Evolutionary conservation across 2,329 filamentous ascomycete genomes (phyloP).

Genomic region (Beauveria scarabaeidicola): DNA sequence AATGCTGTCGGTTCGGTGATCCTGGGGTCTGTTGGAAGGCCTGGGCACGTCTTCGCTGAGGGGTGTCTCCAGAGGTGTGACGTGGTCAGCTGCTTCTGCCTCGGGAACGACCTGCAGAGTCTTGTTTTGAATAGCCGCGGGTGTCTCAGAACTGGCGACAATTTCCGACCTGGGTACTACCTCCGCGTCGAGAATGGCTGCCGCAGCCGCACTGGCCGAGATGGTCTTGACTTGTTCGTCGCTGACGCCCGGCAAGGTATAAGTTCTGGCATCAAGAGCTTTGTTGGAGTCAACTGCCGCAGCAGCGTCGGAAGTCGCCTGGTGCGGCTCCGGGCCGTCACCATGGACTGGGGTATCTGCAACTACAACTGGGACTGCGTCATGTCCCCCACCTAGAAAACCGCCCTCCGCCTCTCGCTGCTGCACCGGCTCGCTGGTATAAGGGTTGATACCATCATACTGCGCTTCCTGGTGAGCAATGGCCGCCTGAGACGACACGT

Average conservation of each 20-base stretch:
- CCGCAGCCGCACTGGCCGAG: neutral
- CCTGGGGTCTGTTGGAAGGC: slow-evolving; percentile 9
- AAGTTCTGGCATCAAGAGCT: slow-evolving; percentile 11
- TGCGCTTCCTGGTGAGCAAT: slow-evolving; percentile 41
- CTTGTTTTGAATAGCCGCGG: neutral
- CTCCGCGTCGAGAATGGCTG: slow-evolving; percentile 1
- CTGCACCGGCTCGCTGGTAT: slow-evolving; percentile 38
- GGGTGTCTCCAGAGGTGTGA: slow-evolving; percentile 8
- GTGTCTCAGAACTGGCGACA: neutral
- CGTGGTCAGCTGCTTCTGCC: slow-evolving; percentile 12
- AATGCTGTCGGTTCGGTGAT: slow-evolving; percentile 33
- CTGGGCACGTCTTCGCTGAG: slow-evolving; percentile 11
- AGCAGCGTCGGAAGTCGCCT: neutral
- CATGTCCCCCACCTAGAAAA: slow-evolving; percentile 4
- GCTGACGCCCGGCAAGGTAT: slow-evolving; percentile 10
- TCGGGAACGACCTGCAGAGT: slow-evolving; percentile 14
- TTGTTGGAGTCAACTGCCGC: neutral
- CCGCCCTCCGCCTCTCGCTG: slow-evolving; percentile 9
- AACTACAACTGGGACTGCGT: slow-evolving; percentile 6
- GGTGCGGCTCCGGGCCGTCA: slow-evolving; percentile 7
- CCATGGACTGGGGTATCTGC: slow-evolving; percentile 7
- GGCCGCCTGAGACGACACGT: slow-evolving; percentile 41
- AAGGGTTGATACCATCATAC: slow-evolving; percentile 50
- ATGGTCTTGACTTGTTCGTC: slow-evolving; percentile 2
- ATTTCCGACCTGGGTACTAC: neutral